Conservation (phyloP, 345 rosid species). For the Fremontodendron californicum region DNA sequence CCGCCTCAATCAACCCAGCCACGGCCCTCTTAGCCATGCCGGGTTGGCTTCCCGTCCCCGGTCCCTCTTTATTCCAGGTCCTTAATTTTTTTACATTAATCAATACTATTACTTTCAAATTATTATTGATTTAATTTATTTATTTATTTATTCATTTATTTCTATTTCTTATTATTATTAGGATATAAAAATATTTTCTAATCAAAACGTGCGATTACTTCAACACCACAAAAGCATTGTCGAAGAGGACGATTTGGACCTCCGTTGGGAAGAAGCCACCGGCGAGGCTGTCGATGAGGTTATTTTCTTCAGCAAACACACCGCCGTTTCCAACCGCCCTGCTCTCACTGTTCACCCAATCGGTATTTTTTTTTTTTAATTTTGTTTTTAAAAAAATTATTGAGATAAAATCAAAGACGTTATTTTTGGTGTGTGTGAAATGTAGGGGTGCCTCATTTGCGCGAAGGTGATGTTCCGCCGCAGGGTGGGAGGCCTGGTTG, state of each 20-base stretch:
- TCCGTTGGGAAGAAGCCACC: constrained; percentile 78
- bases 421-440: not conserved
- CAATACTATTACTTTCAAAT: not conserved
- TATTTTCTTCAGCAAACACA: constrained; percentile 86
- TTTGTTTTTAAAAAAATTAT: not conserved
- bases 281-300: constrained; percentile 79
- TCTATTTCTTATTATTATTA: constrained; percentile 6
- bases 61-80: constrained; percentile 44
- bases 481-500: constrained; percentile 93
- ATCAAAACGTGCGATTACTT: constrained; percentile 55
- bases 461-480: constrained; percentile 72
- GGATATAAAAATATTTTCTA: constrained; percentile 56
- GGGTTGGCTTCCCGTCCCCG: constrained; percentile 50
- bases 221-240: constrained; percentile 64
- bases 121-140: not conserved
- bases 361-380: constrained; percentile 30
- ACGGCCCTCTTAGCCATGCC: constrained; percentile 64
- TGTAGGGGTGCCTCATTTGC: constrained; percentile 77
- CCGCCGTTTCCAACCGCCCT: constrained; percentile 89
- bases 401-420: not conserved
- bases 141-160: not conserved
- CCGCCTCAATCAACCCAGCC: constrained; percentile 94
- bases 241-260: constrained; percentile 72
- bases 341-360: constrained; percentile 88
- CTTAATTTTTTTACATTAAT: not conserved